Conservation (phyloP, 306 rosid species). For the Corylus avellana region DNA sequence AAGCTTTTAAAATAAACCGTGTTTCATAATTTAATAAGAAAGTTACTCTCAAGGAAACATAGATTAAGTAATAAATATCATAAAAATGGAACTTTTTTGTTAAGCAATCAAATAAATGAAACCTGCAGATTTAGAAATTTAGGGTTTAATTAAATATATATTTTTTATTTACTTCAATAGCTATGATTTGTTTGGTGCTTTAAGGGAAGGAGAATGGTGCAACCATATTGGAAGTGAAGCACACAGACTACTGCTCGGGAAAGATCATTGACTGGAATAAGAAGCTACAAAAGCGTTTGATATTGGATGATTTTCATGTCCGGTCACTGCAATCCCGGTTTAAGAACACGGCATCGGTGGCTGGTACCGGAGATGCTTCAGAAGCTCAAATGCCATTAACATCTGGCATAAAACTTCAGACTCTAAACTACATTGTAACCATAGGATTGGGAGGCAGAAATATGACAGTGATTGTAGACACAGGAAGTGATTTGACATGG, state of each 20-base stretch:
- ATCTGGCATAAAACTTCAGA: conserved; percentile 61
- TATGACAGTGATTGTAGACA: conserved; percentile 75
- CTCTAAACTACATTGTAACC: conserved; percentile 76
- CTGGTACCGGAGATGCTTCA: conserved; percentile 33
- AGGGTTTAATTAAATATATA: too few relatives aligned
- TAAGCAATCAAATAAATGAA: neutral
- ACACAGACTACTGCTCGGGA: conserved; percentile 57
- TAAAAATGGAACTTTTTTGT: neutral
- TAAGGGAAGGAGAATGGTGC: conserved; percentile 63
- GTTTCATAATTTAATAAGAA: too few relatives aligned
- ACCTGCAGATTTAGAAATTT: neutral
- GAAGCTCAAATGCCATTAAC: conserved; percentile 63
- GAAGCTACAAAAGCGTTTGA: conserved; percentile 41
- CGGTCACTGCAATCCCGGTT: conserved; percentile 48
- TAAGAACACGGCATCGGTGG: conserved; percentile 25
- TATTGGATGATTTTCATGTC: conserved; percentile 53
- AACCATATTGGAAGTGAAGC: conserved; percentile 68
- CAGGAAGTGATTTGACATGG: conserved; percentile 92
- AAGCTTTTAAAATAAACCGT: too few relatives aligned
- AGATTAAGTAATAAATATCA: neutral
- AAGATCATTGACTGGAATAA: conserved; percentile 42
- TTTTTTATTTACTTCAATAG: too few relatives aligned
- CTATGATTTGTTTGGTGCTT: too few relatives aligned
- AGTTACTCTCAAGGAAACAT: too few relatives aligned
- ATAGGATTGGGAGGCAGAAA: conserved; percentile 56